phyloP scores from a whole-genome alignment of 2,329 filamentous ascomycete species.

The Xylariaceae sp. region DNA sequence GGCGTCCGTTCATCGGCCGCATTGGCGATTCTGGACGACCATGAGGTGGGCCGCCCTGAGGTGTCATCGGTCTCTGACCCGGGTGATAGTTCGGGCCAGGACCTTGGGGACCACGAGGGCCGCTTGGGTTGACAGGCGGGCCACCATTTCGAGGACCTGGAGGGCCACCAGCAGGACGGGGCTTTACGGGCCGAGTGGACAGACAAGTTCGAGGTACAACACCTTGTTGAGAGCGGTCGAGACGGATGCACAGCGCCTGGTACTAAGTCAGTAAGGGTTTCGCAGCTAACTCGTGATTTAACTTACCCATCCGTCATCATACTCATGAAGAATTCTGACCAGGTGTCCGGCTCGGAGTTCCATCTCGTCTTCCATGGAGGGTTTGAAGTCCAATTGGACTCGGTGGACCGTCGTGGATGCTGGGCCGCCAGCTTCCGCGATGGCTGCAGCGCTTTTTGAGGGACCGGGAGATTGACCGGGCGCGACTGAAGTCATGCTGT shows the following conservation, averaged over 20 bases:
- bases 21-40: constrained; percentile 46
- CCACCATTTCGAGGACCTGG: constrained; percentile 50
- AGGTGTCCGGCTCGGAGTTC: constrained; percentile 80
- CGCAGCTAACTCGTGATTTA: too few relatives aligned
- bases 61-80: constrained; percentile 45
- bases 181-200: constrained; percentile 89
- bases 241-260: constrained; percentile 85
- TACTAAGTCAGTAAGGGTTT: constrained; percentile 30
- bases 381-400: constrained; percentile 92
- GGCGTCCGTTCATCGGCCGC: constrained; percentile 38
- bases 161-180: constrained; percentile 64
- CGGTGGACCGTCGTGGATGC: constrained; percentile 75
- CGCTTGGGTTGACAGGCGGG: constrained; percentile 57
- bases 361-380: constrained; percentile 91
- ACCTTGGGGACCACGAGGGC: constrained; percentile 36
- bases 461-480: constrained; percentile 52
- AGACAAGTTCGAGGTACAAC: constrained; percentile 93
- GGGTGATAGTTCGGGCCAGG: constrained; percentile 42
- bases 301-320: constrained; percentile 97
- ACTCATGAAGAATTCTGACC: constrained; percentile 89
- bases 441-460: constrained; percentile 61
- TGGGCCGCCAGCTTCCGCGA: constrained; percentile 67
- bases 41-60: constrained; percentile 38
- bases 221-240: constrained; percentile 90
- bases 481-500: constrained; percentile 61